These are phyloP conservation scores for Colletotrichum karsti DNA, from an alignment of 2,329 filamentous ascomycete genomes.

Conservation along the genomic window DNA sequence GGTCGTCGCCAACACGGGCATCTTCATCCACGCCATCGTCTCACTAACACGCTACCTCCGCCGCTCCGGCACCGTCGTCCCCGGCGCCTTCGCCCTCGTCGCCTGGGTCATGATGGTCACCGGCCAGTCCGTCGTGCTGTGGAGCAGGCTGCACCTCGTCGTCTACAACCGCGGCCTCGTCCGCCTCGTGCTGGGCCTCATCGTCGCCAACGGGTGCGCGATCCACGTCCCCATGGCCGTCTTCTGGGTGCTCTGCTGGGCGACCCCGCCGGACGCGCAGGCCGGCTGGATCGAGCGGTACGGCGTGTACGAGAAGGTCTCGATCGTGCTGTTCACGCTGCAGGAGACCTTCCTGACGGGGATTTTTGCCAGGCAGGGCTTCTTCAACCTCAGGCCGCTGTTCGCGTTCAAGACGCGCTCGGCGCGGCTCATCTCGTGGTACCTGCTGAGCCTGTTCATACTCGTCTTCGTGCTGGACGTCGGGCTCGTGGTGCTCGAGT, in stretches of 20 bases:
- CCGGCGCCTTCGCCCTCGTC: constrained; percentile 13
- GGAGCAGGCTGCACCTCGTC: constrained; percentile 64
- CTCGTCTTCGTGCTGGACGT: constrained; percentile 50
- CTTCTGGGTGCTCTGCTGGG: constrained; percentile 53
- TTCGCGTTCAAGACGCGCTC: constrained; percentile 47
- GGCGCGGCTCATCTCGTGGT: constrained; percentile 43
- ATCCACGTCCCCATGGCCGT: constrained; percentile 58
- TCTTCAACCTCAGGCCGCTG: constrained; percentile 32
- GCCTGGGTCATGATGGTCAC: constrained; percentile 65
- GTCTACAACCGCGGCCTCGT: constrained; percentile 37
- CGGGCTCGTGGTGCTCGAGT: constrained; percentile 45
- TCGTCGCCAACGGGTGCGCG: constrained; percentile 57
- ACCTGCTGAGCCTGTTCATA: constrained; percentile 46
- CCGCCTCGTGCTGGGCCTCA: constrained; percentile 54
- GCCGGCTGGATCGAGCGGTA: constrained; percentile 38
- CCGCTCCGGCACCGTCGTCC: constrained; percentile 54
- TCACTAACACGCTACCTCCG: constrained; percentile 52
- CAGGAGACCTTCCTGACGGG: constrained; percentile 63
- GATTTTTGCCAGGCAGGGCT: constrained; percentile 62
- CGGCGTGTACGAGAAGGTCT: constrained; percentile 60
- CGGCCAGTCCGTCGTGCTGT: constrained; percentile 41
- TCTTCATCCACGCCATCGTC: constrained; percentile 64
- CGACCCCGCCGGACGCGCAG: constrained; percentile 32
- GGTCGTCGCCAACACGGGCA: constrained; percentile 37
- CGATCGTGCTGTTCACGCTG: constrained; percentile 63